Conservation (phyloP, 2,329 filamentous ascomycete species). For the Neoscytalidium dimidiatum region DNA sequence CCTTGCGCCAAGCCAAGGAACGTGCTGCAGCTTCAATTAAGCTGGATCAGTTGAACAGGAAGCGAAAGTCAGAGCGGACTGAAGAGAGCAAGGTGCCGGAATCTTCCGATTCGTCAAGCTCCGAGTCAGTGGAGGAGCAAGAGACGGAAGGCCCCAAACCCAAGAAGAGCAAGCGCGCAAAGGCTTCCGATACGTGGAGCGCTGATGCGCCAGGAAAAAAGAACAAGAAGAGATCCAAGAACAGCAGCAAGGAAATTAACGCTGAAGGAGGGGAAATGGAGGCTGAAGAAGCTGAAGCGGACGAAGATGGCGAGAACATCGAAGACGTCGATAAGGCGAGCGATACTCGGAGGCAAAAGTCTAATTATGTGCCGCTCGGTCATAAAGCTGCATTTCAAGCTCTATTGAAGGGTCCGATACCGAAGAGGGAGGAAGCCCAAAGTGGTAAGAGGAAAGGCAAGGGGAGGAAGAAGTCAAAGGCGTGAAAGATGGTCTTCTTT, state of each 20-base stretch:
- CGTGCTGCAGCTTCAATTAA: conserved; percentile 37
- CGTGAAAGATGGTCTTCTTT: neutral
- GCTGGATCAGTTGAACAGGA: conserved; percentile 35
- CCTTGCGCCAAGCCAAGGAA: conserved; percentile 39
- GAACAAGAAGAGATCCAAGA: neutral
- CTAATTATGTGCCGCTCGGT: conserved; percentile 16
- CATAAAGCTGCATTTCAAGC: conserved; percentile 20
- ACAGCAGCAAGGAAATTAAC: neutral
- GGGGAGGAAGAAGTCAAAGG: conserved; percentile 12
- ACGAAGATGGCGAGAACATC: neutral
- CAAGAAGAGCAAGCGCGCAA: conserved; percentile 20
- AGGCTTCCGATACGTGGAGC: conserved; percentile 18
- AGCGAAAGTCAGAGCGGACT: conserved; percentile 32
- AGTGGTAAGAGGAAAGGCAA: conserved; percentile 9
- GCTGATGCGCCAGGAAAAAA: conserved; percentile 1
- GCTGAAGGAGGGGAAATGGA: neutral
- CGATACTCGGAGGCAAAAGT: conserved; percentile 14
- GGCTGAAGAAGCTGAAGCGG: neutral
- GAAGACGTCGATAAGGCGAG: neutral
- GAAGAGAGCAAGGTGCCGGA: conserved; percentile 5
- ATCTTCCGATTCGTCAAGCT: neutral
- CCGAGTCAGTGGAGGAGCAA: conserved; percentile 11
- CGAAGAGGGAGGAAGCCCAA: neutral
- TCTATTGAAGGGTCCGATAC: conserved; percentile 21
- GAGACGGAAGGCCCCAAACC: conserved; percentile 20